These are phyloP conservation scores for Eucalyptus cloeziana DNA, from an alignment of 345 rosid species.

Conservation along the genomic window DNA sequence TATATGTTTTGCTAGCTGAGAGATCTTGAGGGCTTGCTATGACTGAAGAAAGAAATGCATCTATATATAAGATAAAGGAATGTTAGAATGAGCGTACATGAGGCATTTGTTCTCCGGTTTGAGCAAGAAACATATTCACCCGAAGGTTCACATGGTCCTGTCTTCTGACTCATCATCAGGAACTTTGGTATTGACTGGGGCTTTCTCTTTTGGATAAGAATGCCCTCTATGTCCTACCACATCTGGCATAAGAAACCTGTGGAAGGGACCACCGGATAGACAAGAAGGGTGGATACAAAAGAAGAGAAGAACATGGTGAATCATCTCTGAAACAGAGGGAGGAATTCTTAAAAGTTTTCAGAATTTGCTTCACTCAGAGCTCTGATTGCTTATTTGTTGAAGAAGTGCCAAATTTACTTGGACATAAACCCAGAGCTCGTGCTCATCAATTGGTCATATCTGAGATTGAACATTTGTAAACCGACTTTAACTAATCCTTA, in stretches of 20 bases:
- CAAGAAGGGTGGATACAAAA: not conserved
- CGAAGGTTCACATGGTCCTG: not conserved
- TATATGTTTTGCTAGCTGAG: too few species aligned
- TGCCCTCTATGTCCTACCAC: not conserved
- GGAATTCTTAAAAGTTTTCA: not conserved
- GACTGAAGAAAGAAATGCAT: too few species aligned
- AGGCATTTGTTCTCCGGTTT: not conserved
- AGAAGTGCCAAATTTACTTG: not conserved
- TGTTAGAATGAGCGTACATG: not conserved
- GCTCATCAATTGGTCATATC: not conserved
- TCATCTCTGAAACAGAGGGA: not conserved
- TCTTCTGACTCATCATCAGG: not conserved
- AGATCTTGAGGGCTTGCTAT: too few species aligned
- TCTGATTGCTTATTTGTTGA: not conserved
- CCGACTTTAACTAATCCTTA: not conserved
- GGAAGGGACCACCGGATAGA: not conserved
- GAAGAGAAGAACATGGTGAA: not conserved
- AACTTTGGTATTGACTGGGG: not conserved
- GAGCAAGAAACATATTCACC: not conserved
- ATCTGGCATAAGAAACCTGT: not conserved
- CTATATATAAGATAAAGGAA: too few species aligned
- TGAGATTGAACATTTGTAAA: not conserved
- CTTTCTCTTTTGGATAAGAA: not conserved
- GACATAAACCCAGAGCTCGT: not conserved
- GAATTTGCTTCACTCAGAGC: not conserved